Evolutionary conservation across 805 yeast species (phyloP).

Genomic region (Candida maris): DNA sequence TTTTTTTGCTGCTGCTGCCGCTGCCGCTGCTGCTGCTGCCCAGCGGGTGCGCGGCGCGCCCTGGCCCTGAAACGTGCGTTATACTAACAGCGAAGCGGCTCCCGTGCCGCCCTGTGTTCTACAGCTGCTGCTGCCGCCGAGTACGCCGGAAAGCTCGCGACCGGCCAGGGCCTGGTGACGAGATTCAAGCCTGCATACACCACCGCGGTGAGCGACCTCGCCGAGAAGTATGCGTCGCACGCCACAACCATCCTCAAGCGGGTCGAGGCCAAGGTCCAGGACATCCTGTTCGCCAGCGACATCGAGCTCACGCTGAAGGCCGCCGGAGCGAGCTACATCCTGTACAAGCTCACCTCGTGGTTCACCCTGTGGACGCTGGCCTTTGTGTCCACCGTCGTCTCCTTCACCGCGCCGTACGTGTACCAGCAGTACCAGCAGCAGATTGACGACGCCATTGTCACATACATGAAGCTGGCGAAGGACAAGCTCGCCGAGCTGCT

Average conservation of each 20-base stretch:
- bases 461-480: conserved; percentile 43
- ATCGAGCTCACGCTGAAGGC: conserved; percentile 70
- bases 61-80: too few species aligned
- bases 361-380: conserved; percentile 68
- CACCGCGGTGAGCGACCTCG: conserved; percentile 28
- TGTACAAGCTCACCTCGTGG: conserved; percentile 71
- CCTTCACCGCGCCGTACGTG: conserved; percentile 73
- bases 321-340: conserved; percentile 59
- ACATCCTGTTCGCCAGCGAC: conserved; percentile 62
- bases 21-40: too few species aligned
- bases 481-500: conserved; percentile 46
- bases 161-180: conserved; percentile 80
- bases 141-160: conserved; percentile 63
- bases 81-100: conserved; percentile 8
- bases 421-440: conserved; percentile 73
- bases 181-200: conserved; percentile 62
- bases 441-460: conserved; percentile 62
- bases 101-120: too few species aligned
- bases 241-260: conserved; percentile 39
- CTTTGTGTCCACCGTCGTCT: conserved; percentile 50
- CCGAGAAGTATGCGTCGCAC: conserved; percentile 32
- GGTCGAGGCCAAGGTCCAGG: conserved; percentile 51
- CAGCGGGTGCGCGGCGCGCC: too few species aligned
- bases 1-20: too few species aligned
- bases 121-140: conserved; percentile 67